Conservation (phyloP, 2,329 filamentous ascomycete species). For the Dactylellina sp. region DNA sequence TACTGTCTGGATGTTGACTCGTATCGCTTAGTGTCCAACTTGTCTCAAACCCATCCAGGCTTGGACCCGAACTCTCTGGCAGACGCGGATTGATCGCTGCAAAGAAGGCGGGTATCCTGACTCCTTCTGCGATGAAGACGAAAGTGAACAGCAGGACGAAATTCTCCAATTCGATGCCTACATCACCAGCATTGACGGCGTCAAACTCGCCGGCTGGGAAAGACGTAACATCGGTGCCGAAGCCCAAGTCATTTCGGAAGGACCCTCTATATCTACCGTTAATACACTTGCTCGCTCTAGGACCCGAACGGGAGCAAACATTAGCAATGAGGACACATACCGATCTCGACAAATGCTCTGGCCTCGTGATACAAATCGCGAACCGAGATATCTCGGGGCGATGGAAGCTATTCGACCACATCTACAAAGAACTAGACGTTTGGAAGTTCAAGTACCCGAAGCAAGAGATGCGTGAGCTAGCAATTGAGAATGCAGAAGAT, state of each 20-base stretch:
- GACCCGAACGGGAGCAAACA: conserved; percentile 59
- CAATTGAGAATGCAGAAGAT: conserved; percentile 59
- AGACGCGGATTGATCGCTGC: conserved; percentile 53
- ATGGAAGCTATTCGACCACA: conserved; percentile 59
- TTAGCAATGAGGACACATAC: conserved; percentile 61
- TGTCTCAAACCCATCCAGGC: conserved; percentile 54
- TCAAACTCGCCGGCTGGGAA: conserved; percentile 45
- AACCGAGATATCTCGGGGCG: conserved; percentile 56
- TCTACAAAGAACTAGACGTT: conserved; percentile 60
- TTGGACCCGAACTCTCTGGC: conserved; percentile 52
- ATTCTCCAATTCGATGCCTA: conserved; percentile 51
- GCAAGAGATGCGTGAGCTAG: conserved; percentile 58
- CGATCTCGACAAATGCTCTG: conserved; percentile 59
- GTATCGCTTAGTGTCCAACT: conserved; percentile 50
- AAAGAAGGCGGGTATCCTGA: conserved; percentile 54
- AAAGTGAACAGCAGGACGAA: conserved; percentile 54
- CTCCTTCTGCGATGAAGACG: conserved; percentile 47
- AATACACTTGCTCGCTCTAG: conserved; percentile 60
- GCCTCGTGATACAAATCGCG: conserved; percentile 59
- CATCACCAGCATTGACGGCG: conserved; percentile 50
- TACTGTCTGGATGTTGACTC: conserved; percentile 30
- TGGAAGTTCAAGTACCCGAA: conserved; percentile 60
- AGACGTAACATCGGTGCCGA: conserved; percentile 50
- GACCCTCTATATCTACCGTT: conserved; percentile 60
- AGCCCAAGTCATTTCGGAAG: conserved; percentile 51